Conservation (phyloP, 1,284 basidiomycete genomes). For the Cryptococcus sp. region DNA sequence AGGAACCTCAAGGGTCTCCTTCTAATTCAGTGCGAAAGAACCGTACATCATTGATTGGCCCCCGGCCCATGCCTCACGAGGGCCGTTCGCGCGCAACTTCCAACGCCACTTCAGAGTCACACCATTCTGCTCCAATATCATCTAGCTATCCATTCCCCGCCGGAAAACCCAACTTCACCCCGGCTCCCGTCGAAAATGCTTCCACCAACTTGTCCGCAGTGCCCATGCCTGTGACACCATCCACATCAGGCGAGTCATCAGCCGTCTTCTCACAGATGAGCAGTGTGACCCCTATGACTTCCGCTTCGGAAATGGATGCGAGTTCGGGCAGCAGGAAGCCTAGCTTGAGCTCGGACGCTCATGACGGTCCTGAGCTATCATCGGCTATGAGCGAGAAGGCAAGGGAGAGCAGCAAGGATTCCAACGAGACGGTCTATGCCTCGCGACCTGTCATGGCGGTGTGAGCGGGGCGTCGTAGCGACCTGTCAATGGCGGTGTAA, state of each 20-base stretch:
- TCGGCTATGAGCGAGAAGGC: background rate
- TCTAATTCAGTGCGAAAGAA: background rate
- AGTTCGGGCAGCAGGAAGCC: conserved; percentile 2
- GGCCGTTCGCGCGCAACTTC: background rate
- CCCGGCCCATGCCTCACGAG: background rate
- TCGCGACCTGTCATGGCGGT: conserved; percentile 2
- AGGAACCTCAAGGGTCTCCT: background rate
- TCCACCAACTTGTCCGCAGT: background rate
- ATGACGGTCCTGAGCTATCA: background rate
- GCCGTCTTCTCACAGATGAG: conserved; percentile 14
- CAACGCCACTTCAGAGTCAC: background rate
- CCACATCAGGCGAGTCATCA: conserved; percentile 20
- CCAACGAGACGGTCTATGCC: conserved; percentile 23
- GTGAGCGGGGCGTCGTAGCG: background rate
- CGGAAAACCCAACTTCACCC: background rate
- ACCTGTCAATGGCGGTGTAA: conserved; percentile 6
- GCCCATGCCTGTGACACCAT: conserved; percentile 16
- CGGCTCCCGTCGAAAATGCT: background rate
- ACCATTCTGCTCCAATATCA: background rate
- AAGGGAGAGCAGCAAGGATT: conserved; percentile 17
- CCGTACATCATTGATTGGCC: background rate
- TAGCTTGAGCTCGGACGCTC: background rate
- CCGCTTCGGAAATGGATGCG: conserved; percentile 13
- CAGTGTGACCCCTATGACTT: conserved; percentile 17
- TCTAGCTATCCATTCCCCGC: background rate